Percentiles rank a stretch among this genome's conserved stretches.
These are phyloP conservation scores for Coleophoma crateriformis DNA, from an alignment of 2,329 filamentous ascomycete species.

Conservation along the genomic window DNA sequence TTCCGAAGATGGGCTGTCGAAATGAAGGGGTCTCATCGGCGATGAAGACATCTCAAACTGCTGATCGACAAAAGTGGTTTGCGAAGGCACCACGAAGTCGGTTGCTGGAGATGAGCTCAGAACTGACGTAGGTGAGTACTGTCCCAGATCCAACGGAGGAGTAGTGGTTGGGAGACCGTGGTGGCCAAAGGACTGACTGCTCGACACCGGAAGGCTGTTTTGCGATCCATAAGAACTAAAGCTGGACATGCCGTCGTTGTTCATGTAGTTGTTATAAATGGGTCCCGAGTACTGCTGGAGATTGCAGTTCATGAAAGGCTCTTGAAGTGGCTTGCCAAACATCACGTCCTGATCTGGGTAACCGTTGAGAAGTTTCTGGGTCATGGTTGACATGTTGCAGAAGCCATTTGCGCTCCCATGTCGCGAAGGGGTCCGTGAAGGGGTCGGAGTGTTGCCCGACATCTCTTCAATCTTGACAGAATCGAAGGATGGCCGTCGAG, in stretches of 20 bases:
- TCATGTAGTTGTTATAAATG: not conserved
- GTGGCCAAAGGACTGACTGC: slow-evolving; percentile 3
- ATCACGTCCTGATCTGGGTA: slow-evolving; percentile 8
- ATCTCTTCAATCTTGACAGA: slow-evolving; percentile 11
- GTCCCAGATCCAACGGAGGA: slow-evolving; percentile 11
- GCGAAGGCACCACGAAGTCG: slow-evolving; percentile 19
- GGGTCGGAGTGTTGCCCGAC: slow-evolving; percentile 4
- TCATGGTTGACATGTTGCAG: slow-evolving; percentile 9
- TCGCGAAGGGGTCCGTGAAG: slow-evolving; percentile 6
- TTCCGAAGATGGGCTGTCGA: slow-evolving; percentile 3
- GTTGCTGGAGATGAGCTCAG: slow-evolving; percentile 9
- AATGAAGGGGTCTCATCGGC: slow-evolving; percentile 9
- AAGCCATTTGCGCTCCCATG: slow-evolving; percentile 4
- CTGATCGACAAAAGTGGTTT: slow-evolving; percentile 17
- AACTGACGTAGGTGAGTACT: slow-evolving; percentile 13
- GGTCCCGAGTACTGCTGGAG: not conserved
- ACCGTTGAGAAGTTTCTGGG: slow-evolving; percentile 4
- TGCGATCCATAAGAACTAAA: not conserved
- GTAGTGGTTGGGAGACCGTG: slow-evolving; percentile 8
- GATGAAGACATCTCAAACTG: slow-evolving; percentile 10
- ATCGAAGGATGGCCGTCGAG: slow-evolving; percentile 2
- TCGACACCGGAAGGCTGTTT: not conserved
- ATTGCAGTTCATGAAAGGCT: not conserved
- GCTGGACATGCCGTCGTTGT: slow-evolving; percentile 2
- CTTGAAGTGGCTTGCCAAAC: not conserved